Base-by-base conservation (phyloP, 495 filamentous ascomycete genomes). In the Penicillium macrosclerotiorum region DNA sequence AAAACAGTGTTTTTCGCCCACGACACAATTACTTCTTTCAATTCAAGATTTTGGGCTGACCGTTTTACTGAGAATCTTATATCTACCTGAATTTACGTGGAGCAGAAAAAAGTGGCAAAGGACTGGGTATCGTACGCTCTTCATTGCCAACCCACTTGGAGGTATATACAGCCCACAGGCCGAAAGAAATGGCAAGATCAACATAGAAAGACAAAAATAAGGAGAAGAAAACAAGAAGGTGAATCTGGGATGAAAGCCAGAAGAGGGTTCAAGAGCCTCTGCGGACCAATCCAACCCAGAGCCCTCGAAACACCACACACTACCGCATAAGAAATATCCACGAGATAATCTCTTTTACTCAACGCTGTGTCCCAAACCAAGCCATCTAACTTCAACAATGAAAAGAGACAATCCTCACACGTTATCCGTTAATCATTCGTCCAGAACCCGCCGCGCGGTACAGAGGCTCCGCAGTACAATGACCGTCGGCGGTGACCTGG, bases 131-230 rank as follows among this genome's bases (percentile, higher is more conserved):
- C 59, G 60, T 64, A 70, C 65, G 64, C 63, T 70, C 63, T 64
- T 67, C 63, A 69, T 69, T 66, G 57, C 52, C 58, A 67, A 60
- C 65, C 62, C 58, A 62, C 61, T 57, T 46, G 39, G 51, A 64
- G 68, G 59, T 74, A 74, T 74, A 69, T 72, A 74, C 70, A 74
- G 57, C 62, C 56, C 58, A 62, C 56, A 65, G 57, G 59, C 53
- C 38, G 55, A 63, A 56, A 59, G 49, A 58, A 44, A 59, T 45
- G 48, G 49, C 61, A 56, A 63, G 58, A 72, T 67, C 51, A 65
- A 66, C 55, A 67, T 48, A 61, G 51, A 60, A 38, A 61, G 18
- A 29, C 51, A 36, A 55, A 38, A 34, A 61, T 56, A 43, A 48
- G 39, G 49, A 51, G 44, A 55, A 37, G 29, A 32, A 59, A 45